phyloP scores from a whole-genome alignment of 1,139 yeast species.

The Pneumocystis canis region DNA sequence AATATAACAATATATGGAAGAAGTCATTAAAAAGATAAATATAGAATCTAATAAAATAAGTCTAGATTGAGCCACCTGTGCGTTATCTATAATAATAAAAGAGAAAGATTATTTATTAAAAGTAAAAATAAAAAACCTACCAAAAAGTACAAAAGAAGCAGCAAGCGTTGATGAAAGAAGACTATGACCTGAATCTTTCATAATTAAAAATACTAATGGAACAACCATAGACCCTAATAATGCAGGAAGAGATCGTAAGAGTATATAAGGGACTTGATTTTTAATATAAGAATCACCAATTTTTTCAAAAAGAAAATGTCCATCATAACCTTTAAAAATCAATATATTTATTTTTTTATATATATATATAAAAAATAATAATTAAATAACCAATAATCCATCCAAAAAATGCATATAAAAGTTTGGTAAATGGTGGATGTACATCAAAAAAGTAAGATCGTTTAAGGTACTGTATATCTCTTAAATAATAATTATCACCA shows the following conservation, averaged over 20 bases:
- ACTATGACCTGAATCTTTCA: slow-evolving; percentile 70
- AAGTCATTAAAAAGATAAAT: slow-evolving; percentile 64
- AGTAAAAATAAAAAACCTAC: too few relatives aligned
- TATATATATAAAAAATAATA: slow-evolving; percentile 78
- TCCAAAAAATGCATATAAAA: slow-evolving; percentile 81
- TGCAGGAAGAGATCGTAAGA: slow-evolving; percentile 73
- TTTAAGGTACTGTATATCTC: slow-evolving; percentile 37
- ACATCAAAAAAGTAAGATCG: slow-evolving; percentile 84
- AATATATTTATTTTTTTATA: slow-evolving; percentile 78
- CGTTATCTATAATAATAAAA: slow-evolving; percentile 34
- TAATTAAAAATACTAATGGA: slow-evolving; percentile 65
- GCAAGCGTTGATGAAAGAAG: slow-evolving; percentile 67
- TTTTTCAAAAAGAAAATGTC: slow-evolving; percentile 75
- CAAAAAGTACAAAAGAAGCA: slow-evolving; percentile 70
- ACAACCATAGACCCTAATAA: slow-evolving; percentile 68
- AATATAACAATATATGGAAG: slow-evolving; percentile 62
- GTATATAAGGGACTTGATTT: slow-evolving; percentile 75
- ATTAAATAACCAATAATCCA: slow-evolving; percentile 75
- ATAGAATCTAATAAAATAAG: slow-evolving; percentile 85
- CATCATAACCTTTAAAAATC: slow-evolving; percentile 61
- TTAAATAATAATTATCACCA: background rate
- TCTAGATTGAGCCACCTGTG: slow-evolving; percentile 83
- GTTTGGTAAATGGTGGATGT: slow-evolving; percentile 95
- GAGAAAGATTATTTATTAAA: slow-evolving; percentile 13
- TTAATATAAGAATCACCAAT: slow-evolving; percentile 72